phyloP scores from a whole-genome alignment of 768 basidiomycete genomes.

The Candolleomyces aberdarensis region DNA sequence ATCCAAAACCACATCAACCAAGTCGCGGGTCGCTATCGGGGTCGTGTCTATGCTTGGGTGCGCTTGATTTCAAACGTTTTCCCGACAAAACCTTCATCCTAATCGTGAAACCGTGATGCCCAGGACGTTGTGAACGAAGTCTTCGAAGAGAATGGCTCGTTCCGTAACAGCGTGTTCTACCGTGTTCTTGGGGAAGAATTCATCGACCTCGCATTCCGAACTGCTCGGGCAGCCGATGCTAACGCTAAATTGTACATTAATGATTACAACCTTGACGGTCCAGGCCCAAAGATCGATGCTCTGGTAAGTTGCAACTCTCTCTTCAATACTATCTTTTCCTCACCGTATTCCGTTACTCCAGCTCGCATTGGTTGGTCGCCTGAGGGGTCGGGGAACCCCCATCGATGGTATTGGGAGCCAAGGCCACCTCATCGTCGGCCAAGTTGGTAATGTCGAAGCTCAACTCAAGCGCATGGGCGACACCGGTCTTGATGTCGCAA shows the following conservation, averaged over 20 bases:
- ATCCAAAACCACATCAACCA: conserved; percentile 37
- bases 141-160: conserved; percentile 40
- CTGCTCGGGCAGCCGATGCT: conserved; percentile 42
- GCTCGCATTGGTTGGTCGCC: conserved; percentile 44
- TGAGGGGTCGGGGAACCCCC: conserved; percentile 45
- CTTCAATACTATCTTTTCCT: neutral
- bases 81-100: conserved; percentile 24
- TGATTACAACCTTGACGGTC: conserved; percentile 45
- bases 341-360: neutral
- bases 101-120: too few relatives aligned
- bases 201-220: conserved; percentile 42
- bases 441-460: conserved; percentile 46
- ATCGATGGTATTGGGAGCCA: conserved; percentile 64
- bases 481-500: conserved; percentile 63
- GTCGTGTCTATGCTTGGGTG: conserved; percentile 29
- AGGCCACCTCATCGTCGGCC: conserved; percentile 57
- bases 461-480: conserved; percentile 52
- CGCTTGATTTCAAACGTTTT: neutral
- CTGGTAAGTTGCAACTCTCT: neutral
- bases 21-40: conserved; percentile 34
- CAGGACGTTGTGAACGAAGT: conserved; percentile 29
- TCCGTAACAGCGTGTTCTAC: conserved; percentile 36
- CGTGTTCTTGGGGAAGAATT: conserved; percentile 40
- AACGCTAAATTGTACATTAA: conserved; percentile 42
- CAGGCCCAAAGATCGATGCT: conserved; percentile 8